Evolutionary conservation across 1,284 basidiomycete genomes (phyloP).

Genomic region (Clitocybe nebularis): DNA sequence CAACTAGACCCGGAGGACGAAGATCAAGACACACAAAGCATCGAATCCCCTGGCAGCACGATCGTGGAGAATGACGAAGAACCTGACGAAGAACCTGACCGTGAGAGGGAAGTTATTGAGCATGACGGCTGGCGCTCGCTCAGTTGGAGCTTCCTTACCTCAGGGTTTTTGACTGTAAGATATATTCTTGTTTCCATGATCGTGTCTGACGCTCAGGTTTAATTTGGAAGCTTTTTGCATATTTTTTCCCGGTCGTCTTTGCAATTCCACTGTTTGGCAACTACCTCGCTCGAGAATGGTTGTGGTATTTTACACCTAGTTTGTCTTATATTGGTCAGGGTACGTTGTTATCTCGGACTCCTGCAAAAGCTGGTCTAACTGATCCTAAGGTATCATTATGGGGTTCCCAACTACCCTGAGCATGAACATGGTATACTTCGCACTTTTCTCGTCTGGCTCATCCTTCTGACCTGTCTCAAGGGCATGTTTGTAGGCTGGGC

Average conservation of each 20-base stretch:
- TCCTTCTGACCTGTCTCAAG: slow-evolving; percentile 28
- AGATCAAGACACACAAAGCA: slow-evolving; percentile 18
- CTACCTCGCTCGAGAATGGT: slow-evolving; percentile 83
- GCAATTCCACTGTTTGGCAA: slow-evolving; percentile 87
- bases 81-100: slow-evolving; percentile 19
- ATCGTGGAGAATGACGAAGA: slow-evolving; percentile 14
- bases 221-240: slow-evolving; percentile 58
- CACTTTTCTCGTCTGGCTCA: not conserved
- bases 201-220: not conserved
- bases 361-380: slow-evolving; percentile 7
- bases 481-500: slow-evolving; percentile 98
- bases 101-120: slow-evolving; percentile 44
- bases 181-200: not conserved
- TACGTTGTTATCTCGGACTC: slow-evolving; percentile 21
- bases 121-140: slow-evolving; percentile 72
- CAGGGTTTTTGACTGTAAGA: slow-evolving; percentile 68
- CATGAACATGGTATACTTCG: slow-evolving; percentile 72
- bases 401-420: slow-evolving; percentile 91
- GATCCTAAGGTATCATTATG: slow-evolving; percentile 85
- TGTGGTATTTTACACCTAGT: slow-evolving; percentile 94
- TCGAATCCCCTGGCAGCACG: slow-evolving; percentile 9
- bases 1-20: slow-evolving; percentile 32
- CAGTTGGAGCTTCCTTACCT: slow-evolving; percentile 71
- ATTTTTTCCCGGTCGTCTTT: slow-evolving; percentile 90
- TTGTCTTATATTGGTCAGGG: slow-evolving; percentile 90